Evolutionary conservation across 2,329 filamentous ascomycete genomes (phyloP), one percentile per base, ranked within the genome.

Genomic region (Chrysosporium keratinophilum): DNA sequence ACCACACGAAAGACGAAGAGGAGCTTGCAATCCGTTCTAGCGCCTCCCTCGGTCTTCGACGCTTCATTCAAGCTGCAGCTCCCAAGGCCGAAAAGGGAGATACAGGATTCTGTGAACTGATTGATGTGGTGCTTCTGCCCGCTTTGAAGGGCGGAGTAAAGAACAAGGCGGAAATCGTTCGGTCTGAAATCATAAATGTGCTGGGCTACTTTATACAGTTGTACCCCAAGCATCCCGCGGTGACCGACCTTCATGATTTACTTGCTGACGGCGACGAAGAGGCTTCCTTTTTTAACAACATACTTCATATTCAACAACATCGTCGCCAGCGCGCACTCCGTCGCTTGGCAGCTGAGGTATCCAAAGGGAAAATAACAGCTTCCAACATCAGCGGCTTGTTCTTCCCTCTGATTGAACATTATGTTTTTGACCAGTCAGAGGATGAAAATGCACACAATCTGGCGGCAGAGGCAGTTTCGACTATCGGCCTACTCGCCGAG

Each of bases 381-480:
- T 81, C 82, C 50, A 95, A 95, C 63, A 77, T 95, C 58, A 83
- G 84, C 55, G 84, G 91, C 15, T 86, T 96, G 64, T 88, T 97
- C 65, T 80, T 98, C 40, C 94, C 93, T 0, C 76, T 98, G 17
- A 76, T 97, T 9, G 93, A 98, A 65, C 90, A 96, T 65, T 97
- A 96, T 64, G 84, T 96, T 20, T 91, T 95, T 64, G 85, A 89
- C 55, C 82, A 85, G 56, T 81, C 80, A 3, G 86, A 88, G 46
- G 88, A 95, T 65, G 89, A 82, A 56, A 74, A 73, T 45, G 77
- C 88, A 35, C 86, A 94, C 61, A 91, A 89, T 48, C 76, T 97
- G 51, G 84, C 88, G 48, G 88, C 89, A 14, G 88, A 96, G 67
- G 84, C 91, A 4, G 85, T 89, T n/a, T 80, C 78, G 9, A 85